Conservation (phyloP, 192 early-diverging fungal genomes). For the Chytriomyces hyalinus region DNA sequence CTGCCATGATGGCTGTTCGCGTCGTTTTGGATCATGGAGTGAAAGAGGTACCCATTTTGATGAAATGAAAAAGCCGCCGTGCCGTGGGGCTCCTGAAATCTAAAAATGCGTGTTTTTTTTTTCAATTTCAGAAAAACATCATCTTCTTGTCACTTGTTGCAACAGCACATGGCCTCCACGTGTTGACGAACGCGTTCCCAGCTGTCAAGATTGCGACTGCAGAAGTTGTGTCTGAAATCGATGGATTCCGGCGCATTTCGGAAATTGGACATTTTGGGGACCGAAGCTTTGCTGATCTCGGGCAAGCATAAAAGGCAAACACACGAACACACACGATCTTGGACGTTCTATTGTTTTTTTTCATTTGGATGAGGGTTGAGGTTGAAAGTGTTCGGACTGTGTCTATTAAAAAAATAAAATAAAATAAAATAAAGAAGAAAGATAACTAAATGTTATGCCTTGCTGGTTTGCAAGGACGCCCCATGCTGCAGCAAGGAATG, state of each 20-base stretch:
- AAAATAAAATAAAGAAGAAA: too few species aligned
- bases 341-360: too few species aligned
- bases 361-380: too few species aligned
- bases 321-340: too few species aligned
- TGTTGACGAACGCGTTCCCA: slow-evolving; percentile 83
- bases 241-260: slow-evolving; percentile 16
- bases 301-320: not conserved
- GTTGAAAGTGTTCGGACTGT: too few species aligned
- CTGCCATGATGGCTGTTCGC: slow-evolving; percentile 94
- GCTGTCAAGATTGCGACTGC: slow-evolving; percentile 78
- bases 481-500: too few species aligned
- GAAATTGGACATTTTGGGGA: slow-evolving; percentile 4
- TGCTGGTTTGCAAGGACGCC: too few species aligned
- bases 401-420: too few species aligned
- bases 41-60: slow-evolving; percentile 51
- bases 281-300: not conserved
- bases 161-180: slow-evolving; percentile 76
- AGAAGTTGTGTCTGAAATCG: slow-evolving; percentile 75
- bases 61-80: too few species aligned
- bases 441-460: too few species aligned
- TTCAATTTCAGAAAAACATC: slow-evolving; percentile 56
- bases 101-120: not conserved
- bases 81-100: too few species aligned
- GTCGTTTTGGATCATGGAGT: slow-evolving; percentile 91
- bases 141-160: slow-evolving; percentile 85